Evolutionary conservation across 768 basidiomycete genomes (phyloP), one percentile per base, ranked within the genome.

Genomic region (Pleurotus sapidus): DNA sequence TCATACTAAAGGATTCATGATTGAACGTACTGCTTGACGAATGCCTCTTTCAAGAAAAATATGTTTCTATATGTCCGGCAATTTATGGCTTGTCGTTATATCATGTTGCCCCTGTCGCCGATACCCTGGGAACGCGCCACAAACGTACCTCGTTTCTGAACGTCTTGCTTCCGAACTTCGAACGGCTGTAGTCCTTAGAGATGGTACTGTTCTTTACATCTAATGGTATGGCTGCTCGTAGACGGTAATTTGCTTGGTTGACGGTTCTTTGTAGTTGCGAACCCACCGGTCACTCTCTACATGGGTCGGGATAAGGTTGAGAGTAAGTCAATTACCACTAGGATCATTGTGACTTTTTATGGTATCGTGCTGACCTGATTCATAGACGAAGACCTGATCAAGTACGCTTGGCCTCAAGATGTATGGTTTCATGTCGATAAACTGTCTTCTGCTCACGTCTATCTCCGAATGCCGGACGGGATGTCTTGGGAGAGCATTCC

Each of bases 371-470:
- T 9, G 30, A 11, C 24, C 38, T 43, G 9, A 61, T 56, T 49
- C 51, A 57, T 69, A 98, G 96, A 99, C 74, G 96, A 98, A 70
- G 95, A 97, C 49, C 74, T 98, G 49, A 93, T 98, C 65, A 91
- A 86, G 72, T 97, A 93, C 65, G 95, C 90, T 5, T 89, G 88
- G 88, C 88, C 90, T 6, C 84, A 89, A 70, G 91, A 93, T 59
- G 74, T 93, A 54, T 93, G 91, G 93, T 97, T 98, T 62, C 97
- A 98, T 71, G 97, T 99, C 60, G 97, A 98, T 77, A 96, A 95
- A 70, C 84, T 98, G 25, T 96, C 93, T 0, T 97, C 95, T 3
- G 95, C 95, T 1, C 94, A 98, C 70, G 95, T 98, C 40, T 98
- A 98, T 69, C 77, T 98, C n/a, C 88, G 95, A 34, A 84, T 98